These are phyloP conservation scores for Suhomyces prunicola DNA, from an alignment of 805 yeast species.

Conservation along the genomic window DNA sequence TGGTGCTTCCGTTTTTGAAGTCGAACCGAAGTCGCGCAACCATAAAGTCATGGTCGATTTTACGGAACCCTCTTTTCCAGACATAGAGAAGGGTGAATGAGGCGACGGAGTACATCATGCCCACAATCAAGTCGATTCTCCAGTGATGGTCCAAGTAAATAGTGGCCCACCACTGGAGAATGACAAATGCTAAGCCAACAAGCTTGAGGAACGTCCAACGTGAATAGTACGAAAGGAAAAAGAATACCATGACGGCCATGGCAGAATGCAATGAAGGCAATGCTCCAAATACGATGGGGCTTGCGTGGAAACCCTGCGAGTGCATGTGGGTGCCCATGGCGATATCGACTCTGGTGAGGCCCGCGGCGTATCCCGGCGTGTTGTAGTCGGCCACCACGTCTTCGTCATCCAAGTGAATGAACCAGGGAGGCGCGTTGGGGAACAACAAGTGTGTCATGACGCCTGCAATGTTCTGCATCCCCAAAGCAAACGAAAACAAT, in stretches of 20 bases:
- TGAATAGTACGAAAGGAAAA: constrained; percentile 41
- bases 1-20: constrained; percentile 42
- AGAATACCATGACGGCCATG: constrained; percentile 53
- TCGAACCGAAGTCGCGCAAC: constrained; percentile 38
- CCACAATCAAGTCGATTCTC: constrained; percentile 58
- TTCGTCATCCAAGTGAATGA: constrained; percentile 58
- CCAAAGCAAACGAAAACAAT: constrained; percentile 52
- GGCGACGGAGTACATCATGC: constrained; percentile 49
- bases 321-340: constrained; percentile 60
- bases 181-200: constrained; percentile 42
- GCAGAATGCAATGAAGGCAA: constrained; percentile 64
- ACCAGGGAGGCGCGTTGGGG: constrained; percentile 79
- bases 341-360: constrained; percentile 60
- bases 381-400: constrained; percentile 55
- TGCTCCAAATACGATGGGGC: constrained; percentile 70
- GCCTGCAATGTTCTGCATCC: constrained; percentile 58
- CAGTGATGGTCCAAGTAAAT: constrained; percentile 73
- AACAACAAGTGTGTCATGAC: constrained; percentile 57
- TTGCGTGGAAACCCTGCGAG: constrained; percentile 59
- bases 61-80: constrained; percentile 24
- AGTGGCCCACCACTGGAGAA: constrained; percentile 72
- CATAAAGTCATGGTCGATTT: constrained; percentile 36
- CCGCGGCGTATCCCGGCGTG: constrained; percentile 70
- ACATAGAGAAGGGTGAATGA: constrained; percentile 39
- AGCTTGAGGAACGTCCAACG: constrained; percentile 32